Percentiles rank a stretch among this genome's conserved stretches.
Conservation (phyloP, 441 rosid species). For the Corymbia citriodora region DNA sequence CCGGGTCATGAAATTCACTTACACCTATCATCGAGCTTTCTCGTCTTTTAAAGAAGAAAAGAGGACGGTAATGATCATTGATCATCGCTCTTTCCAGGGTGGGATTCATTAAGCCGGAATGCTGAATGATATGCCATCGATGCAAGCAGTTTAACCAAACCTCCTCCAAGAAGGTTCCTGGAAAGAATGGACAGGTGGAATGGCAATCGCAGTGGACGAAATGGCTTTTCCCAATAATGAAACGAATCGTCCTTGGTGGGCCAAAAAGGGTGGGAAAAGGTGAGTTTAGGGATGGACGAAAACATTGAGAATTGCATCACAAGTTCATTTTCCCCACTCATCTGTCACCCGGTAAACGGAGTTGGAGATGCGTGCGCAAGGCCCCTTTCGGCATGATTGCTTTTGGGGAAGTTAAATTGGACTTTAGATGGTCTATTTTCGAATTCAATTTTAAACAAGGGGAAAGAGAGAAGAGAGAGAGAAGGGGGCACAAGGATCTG, state of each 20-base stretch:
- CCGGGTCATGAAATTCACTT: background rate
- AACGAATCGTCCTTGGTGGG: background rate
- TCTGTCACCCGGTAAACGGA: background rate
- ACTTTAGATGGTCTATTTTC: background rate
- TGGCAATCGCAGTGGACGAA: background rate
- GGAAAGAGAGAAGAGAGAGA: background rate
- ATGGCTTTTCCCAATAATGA: background rate
- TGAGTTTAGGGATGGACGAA: background rate
- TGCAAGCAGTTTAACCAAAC: background rate
- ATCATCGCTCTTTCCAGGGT: background rate
- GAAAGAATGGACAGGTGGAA: background rate
- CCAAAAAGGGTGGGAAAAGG: background rate
- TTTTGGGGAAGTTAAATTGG: background rate
- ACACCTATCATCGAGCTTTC: background rate
- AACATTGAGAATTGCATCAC: constrained; percentile 13
- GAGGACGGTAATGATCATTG: background rate
- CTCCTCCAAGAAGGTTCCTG: background rate
- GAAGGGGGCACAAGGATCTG: background rate
- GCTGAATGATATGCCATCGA: background rate
- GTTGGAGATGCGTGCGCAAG: background rate
- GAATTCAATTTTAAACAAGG: background rate
- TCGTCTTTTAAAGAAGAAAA: background rate
- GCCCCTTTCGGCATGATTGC: background rate
- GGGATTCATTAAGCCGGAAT: background rate
- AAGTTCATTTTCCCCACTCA: background rate